Base-by-base conservation (phyloP, 371 early-diverging fungal species). In the Mortierella polycephala region DNA sequence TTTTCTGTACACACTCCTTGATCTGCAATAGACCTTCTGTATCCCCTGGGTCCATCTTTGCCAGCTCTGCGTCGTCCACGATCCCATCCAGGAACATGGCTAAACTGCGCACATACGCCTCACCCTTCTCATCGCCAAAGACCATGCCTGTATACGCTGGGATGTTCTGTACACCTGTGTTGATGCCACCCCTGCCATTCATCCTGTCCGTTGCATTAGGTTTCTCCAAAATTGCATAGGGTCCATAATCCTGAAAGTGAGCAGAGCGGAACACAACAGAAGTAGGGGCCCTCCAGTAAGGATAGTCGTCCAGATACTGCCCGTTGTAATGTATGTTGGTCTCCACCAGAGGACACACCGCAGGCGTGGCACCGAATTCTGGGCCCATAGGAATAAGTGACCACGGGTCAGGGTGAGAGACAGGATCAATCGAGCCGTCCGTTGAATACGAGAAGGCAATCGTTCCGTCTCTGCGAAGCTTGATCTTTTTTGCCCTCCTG, bases 101-200 rank as follows among this genome's bases (percentile, higher is more conserved):
- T 16, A 91, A 63, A 62, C 91, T 91, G 8, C 83, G 82, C 66
- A 89, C 84, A 59, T 90, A 91, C 0, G 91, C 88, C 75, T 90
- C 89, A 0, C 90, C 90, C 16, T 83, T 83, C 50, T 86, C 86
- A 55, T 90, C 89, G 12, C 90, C 91, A 69, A 84, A 89, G 13
- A 88, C 68, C 55, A 86, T 86, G 63, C 86, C 88, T 13, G 88
- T 84, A 20, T 86, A 87, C 11, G 85, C 87, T 7, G 89, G 87
- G 20, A 79, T 72, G 21, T 85, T 81, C 14, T 84, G 82, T 5
- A 77, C 68, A 4, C 88, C 88, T 2, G 70, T 62, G 11, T 42
- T 61, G n/a, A 39, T 59, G 18, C 57, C 58, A 16, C 21, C 58
- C 30, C 30, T 30, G 30, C 30, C 30, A 30, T 30, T 30, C 30